Base-by-base conservation (phyloP, 306 rosid species). In the Acacia acuminata region DNA sequence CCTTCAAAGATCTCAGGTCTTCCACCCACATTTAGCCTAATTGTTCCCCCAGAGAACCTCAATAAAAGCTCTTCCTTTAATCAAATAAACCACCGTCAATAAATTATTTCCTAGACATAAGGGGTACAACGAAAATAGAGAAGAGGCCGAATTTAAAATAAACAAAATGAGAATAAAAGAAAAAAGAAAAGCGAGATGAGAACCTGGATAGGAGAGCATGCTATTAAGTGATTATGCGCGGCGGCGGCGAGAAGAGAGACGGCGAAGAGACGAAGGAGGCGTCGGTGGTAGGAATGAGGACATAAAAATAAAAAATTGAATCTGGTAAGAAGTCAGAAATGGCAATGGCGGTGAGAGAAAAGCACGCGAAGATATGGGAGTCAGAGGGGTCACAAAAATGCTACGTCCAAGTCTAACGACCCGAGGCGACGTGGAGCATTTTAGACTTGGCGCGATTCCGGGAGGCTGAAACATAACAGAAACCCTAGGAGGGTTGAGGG, bases 191-290 rank as follows among this genome's bases (percentile, higher is more conserved):
- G 19, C 19, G 56, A 2, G 27, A 17, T 79, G 63, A 65, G 40
- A 65, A 87, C 90, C 88, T 82, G 82, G 2, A 80, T 66, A 81
- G 61, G 80, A 81, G 12, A 84, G 63, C 88, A 84, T 87, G 84
- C 85, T 81, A 43, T 73, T 73, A 24, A 82, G 38, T 8, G 72
- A 38, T 6, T 44, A 55, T 1, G 19, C 27, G 51, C 25, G 70
- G 79, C 55, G 17, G 27, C 7, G 38, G 58, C 8, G 36, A 36
- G 48, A 53, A 19, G 78, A 20, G 43, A 30, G 61, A 5, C 61
- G 42, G 65, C 45, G 30, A 50, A 10, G 65, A 12, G 34, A 55
- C 11, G 47, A 32, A 34, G 15, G 60, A 24, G 58, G 12, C 36
- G 67, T 20, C 27, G 24, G 15, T 4, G 30, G 45, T 10, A 5